phyloP scores from a whole-genome alignment of 2,329 filamentous ascomycete genomes.

The Colletotrichum sp. region DNA sequence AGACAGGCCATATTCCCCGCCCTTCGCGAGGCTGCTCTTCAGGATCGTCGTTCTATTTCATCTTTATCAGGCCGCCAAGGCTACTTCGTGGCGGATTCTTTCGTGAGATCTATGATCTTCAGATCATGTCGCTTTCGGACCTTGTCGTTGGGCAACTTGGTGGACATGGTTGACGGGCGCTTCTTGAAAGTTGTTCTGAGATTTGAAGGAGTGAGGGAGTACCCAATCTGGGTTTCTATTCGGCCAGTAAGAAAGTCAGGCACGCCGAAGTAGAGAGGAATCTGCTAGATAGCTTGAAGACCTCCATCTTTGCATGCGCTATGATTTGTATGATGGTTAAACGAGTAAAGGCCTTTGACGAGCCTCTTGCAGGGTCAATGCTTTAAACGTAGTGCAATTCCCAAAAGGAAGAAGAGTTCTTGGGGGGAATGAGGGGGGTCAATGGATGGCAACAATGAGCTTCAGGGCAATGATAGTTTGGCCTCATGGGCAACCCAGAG shows the following conservation, averaged over 20 bases:
- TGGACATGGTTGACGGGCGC: neutral
- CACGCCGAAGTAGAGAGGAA: neutral
- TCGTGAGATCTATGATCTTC: no score
- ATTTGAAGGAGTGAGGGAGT: rapidly evolving
- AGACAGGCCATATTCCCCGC: no score
- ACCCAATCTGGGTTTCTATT: neutral
- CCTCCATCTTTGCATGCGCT: neutral
- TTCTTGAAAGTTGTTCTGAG: neutral
- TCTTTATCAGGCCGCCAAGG: no score
- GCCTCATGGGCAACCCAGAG: neutral
- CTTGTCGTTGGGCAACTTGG: neutral
- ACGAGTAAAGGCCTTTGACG: rapidly evolving
- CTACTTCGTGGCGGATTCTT: no score
- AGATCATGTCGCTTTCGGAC: neutral
- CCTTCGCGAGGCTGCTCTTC: no score
- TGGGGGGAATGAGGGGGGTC: neutral
- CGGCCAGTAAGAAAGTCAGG: neutral
- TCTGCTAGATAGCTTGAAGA: neutral
- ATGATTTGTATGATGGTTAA: no score
- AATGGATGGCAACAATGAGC: neutral
- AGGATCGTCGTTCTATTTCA: no score
- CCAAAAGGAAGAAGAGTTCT: neutral
- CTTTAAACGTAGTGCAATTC: neutral
- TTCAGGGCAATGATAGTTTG: neutral
- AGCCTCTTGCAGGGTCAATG: neutral